Conservation (phyloP, 1,284 basidiomycete genomes). For the Psilocybe mexicana region DNA sequence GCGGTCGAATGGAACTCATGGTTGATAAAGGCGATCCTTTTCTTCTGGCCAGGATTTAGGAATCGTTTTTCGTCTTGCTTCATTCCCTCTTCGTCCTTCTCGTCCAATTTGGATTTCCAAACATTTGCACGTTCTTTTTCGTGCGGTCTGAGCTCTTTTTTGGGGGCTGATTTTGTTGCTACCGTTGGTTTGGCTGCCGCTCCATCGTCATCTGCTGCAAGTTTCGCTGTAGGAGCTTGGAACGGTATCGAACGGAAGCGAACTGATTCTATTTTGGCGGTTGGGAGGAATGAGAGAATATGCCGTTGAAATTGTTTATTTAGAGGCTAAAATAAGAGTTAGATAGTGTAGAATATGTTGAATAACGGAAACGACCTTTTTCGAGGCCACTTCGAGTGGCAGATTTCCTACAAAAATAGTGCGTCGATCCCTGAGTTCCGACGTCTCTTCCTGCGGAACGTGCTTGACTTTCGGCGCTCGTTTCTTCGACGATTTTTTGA, state of each 20-base stretch:
- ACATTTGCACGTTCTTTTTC: slow-evolving; percentile 61
- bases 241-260: slow-evolving; percentile 92
- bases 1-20: slow-evolving; percentile 79
- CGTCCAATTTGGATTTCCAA: slow-evolving; percentile 62
- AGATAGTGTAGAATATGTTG: background rate
- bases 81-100: slow-evolving; percentile 43
- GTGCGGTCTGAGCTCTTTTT: slow-evolving; percentile 46
- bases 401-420: slow-evolving; percentile 96
- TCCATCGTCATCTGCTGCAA: slow-evolving; percentile 45
- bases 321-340: slow-evolving; percentile 41
- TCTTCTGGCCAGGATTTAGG: slow-evolving; percentile 85
- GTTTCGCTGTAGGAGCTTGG: slow-evolving; percentile 70
- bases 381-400: slow-evolving; percentile 73
- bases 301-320: slow-evolving; percentile 73
- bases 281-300: slow-evolving; percentile 66
- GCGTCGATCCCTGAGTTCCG: slow-evolving; percentile 71
- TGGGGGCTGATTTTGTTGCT: slow-evolving; percentile 26
- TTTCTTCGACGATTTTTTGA: slow-evolving; percentile 28
- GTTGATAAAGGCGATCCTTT: slow-evolving; percentile 94
- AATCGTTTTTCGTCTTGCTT: slow-evolving; percentile 62
- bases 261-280: slow-evolving; percentile 83
- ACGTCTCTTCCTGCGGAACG: slow-evolving; percentile 67
- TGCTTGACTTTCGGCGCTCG: slow-evolving; percentile 36
- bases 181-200: slow-evolving; percentile 18
- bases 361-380: slow-evolving; percentile 54